Percentiles rank a stretch among this genome's conserved stretches.
These are phyloP conservation scores for Eustoma russellianum DNA, from an alignment of 257 asterid genomes.

Conservation along the genomic window DNA sequence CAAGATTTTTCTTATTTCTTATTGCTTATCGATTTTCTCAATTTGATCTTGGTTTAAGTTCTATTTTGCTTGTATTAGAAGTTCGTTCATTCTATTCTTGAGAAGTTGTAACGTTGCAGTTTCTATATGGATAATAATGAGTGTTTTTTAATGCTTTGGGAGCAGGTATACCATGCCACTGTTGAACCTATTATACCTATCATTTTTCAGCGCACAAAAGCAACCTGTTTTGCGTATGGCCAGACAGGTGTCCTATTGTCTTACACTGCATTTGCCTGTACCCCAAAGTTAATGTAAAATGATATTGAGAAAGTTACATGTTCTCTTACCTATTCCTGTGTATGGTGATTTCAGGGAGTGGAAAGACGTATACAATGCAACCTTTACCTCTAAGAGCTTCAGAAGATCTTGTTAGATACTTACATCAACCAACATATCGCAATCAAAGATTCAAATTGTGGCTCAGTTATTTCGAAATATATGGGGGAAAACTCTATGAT, in stretches of 20 bases:
- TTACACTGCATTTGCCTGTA: background rate
- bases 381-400: conserved; percentile 96
- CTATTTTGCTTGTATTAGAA: too few relatives aligned
- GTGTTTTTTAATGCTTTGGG: background rate
- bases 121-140: background rate
- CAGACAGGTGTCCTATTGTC: conserved; percentile 57
- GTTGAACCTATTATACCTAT: conserved; percentile 95
- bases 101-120: too few relatives aligned
- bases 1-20: too few relatives aligned
- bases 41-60: too few relatives aligned
- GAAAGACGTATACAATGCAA: conserved; percentile 97
- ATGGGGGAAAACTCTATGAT: conserved; percentile 95
- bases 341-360: conserved; percentile 57
- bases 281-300: background rate
- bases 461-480: conserved; percentile 98
- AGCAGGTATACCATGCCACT: conserved; percentile 80
- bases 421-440: conserved; percentile 86
- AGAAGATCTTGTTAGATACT: conserved; percentile 77
- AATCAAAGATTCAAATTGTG: conserved; percentile 95
- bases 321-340: conserved; percentile 3
- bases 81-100: too few relatives aligned
- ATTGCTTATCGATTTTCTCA: too few relatives aligned
- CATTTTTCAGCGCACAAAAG: conserved; percentile 92
- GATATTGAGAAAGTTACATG: background rate
- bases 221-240: conserved; percentile 97